These are phyloP conservation scores for Aspergillus sp. DNA, from an alignment of 2,329 filamentous ascomycete genomes.

Conservation along the genomic window DNA sequence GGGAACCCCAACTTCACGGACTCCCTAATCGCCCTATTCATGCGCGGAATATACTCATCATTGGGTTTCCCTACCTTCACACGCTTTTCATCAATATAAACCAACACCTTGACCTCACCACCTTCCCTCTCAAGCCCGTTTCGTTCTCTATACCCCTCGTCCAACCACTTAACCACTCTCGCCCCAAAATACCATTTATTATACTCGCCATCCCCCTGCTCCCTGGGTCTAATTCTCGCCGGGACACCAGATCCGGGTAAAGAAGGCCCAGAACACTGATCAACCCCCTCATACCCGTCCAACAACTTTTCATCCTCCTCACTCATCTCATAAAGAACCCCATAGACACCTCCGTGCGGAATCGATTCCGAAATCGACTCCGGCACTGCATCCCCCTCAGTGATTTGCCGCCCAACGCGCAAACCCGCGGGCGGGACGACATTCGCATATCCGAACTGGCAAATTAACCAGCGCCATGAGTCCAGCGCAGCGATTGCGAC, in stretches of 20 bases:
- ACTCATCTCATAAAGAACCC: slow-evolving; percentile 43
- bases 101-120: slow-evolving; percentile 29
- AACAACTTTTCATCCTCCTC: slow-evolving; percentile 35
- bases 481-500: slow-evolving; percentile 41
- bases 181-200: slow-evolving; percentile 40
- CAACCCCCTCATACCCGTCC: slow-evolving; percentile 42
- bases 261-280: slow-evolving; percentile 18
- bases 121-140: slow-evolving; percentile 2
- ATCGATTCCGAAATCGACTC: slow-evolving; percentile 18
- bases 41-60: slow-evolving; percentile 41
- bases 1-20: slow-evolving; percentile 36
- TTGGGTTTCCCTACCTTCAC: slow-evolving; percentile 33
- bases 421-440: slow-evolving; percentile 31
- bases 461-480: slow-evolving; percentile 43
- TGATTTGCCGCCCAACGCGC: slow-evolving; percentile 22
- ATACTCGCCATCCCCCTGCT: slow-evolving; percentile 36
- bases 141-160: slow-evolving; percentile 15
- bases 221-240: slow-evolving; percentile 24
- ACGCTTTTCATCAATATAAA: slow-evolving; percentile 45
- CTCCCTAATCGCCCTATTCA: slow-evolving; percentile 45
- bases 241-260: slow-evolving; percentile 6
- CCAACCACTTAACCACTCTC: slow-evolving; percentile 32
- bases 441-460: slow-evolving; percentile 43
- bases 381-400: slow-evolving; percentile 17
- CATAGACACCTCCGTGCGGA: slow-evolving; percentile 33